Conservation (phyloP, 2,329 filamentous ascomycete species). For the Thielaviopsis populi region DNA sequence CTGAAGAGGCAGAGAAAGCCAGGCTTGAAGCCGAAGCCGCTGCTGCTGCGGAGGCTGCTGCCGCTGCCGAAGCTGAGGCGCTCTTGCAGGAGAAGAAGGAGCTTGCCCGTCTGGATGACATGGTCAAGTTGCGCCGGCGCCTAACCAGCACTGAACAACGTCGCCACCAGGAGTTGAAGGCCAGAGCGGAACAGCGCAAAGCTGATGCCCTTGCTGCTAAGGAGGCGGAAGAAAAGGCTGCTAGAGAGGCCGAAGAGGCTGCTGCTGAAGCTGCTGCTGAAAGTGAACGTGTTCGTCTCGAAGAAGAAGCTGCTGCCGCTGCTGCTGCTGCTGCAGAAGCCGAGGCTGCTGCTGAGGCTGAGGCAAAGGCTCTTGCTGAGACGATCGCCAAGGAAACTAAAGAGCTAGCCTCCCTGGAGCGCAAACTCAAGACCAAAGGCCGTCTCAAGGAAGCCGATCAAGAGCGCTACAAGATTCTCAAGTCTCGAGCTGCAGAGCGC, state of each 20-base stretch:
- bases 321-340: neutral
- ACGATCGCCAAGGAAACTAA: conserved; percentile 9
- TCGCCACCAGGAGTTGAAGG: conserved; percentile 11
- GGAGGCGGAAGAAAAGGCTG: conserved; percentile 23
- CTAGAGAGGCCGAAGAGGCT: conserved; percentile 22
- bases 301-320: conserved; percentile 8
- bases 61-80: conserved; percentile 20
- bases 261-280: conserved; percentile 20
- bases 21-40: conserved; percentile 10
- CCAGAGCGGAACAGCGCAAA: conserved; percentile 19
- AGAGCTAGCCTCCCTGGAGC: conserved; percentile 8
- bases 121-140: conserved; percentile 11
- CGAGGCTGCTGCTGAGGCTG: conserved; percentile 1
- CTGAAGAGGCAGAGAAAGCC: conserved; percentile 7
- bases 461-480: conserved; percentile 8
- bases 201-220: conserved; percentile 23
- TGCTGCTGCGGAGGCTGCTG: conserved; percentile 16
- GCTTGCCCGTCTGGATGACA: conserved; percentile 7
- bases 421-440: neutral
- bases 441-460: conserved; percentile 8
- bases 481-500: neutral
- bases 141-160: neutral
- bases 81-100: conserved; percentile 23
- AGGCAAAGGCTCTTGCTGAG: conserved; percentile 1
- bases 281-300: conserved; percentile 5